phyloP scores from a whole-genome alignment of 139 green algal species.

The Edaphochlamys debaryana region DNA sequence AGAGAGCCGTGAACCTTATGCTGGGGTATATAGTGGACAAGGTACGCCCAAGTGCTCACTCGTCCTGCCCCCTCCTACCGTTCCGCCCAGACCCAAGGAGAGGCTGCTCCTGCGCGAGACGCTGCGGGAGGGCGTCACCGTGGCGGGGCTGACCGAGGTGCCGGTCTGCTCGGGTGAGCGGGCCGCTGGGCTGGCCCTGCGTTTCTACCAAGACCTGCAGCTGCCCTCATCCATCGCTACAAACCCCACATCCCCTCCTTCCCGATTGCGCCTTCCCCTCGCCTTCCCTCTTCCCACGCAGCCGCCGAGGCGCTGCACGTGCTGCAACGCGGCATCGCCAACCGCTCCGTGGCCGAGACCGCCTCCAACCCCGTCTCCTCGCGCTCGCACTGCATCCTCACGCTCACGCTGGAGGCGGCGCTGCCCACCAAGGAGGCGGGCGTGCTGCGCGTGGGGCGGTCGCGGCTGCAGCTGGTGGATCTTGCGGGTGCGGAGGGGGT shows the following conservation, averaged over 20 bases:
- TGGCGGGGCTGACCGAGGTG: slow-evolving; percentile 84
- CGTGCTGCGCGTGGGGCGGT: slow-evolving; percentile 66
- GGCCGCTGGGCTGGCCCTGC: neutral
- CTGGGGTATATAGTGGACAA: no score
- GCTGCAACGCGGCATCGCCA: slow-evolving; percentile 71
- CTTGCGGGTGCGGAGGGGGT: slow-evolving; percentile 76
- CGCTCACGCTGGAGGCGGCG: slow-evolving; percentile 43
- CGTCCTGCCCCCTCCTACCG: no score
- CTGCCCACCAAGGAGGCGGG: slow-evolving; percentile 45
- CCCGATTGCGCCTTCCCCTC: neutral
- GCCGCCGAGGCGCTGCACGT: slow-evolving; percentile 78
- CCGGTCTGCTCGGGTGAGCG: slow-evolving; percentile 72
- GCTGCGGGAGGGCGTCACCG: slow-evolving; percentile 76
- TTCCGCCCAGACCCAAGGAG: no score
- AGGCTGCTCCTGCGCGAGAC: slow-evolving; percentile 82
- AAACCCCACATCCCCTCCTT: no score
- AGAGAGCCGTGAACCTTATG: no score
- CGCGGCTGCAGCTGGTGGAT: slow-evolving; percentile 95
- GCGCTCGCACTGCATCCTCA: slow-evolving; percentile 93
- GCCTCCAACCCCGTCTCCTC: slow-evolving; percentile 88
- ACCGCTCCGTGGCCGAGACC: slow-evolving; percentile 83
- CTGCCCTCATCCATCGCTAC: neutral
- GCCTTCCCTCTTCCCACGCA: slow-evolving; percentile 46
- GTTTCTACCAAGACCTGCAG: neutral
- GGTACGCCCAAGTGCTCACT: no score